Conservation (phyloP, 805 yeast genomes). For the Ogataea pini region DNA sequence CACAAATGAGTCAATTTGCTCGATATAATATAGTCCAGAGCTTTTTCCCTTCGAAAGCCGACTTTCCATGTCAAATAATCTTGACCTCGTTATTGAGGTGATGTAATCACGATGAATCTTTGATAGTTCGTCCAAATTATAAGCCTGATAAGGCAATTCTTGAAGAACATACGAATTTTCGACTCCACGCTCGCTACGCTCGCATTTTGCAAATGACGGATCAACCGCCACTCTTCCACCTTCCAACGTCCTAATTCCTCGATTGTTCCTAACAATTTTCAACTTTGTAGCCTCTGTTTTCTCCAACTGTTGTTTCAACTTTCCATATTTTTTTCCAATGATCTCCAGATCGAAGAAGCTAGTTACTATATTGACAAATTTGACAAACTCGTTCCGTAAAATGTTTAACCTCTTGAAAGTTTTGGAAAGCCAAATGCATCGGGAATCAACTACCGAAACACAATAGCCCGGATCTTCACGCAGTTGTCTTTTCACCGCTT, state of each 20-base stretch:
- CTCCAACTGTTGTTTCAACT: constrained; percentile 29
- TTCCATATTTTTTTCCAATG: constrained; percentile 41
- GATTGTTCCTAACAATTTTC: constrained; percentile 14
- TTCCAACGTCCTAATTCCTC: constrained; percentile 21
- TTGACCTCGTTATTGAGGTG: constrained; percentile 38
- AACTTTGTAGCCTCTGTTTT: constrained; percentile 15
- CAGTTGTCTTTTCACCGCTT: constrained; percentile 13
- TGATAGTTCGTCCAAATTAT: constrained; percentile 53
- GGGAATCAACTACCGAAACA: constrained; percentile 18
- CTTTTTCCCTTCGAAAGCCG: constrained; percentile 34
- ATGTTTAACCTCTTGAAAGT: constrained; percentile 36
- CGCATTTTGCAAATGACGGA: constrained; percentile 6
- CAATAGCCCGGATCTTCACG: constrained; percentile 8
- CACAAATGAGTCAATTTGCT: constrained; percentile 42
- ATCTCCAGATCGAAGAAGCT: constrained; percentile 47
- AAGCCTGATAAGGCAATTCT: constrained; percentile 29
- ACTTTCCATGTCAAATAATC: constrained; percentile 34
- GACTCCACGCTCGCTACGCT: too few species aligned
- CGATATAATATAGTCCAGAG: constrained; percentile 43
- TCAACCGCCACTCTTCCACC: constrained; percentile 19
- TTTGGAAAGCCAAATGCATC: constrained; percentile 26
- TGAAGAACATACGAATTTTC: too few species aligned
- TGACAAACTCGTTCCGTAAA: constrained; percentile 41
- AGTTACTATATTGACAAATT: constrained; percentile 43
- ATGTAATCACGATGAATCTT: constrained; percentile 37